These are phyloP conservation scores for Aspergillus sp. DNA, from an alignment of 2,329 filamentous ascomycete genomes.

Conservation along the genomic window DNA sequence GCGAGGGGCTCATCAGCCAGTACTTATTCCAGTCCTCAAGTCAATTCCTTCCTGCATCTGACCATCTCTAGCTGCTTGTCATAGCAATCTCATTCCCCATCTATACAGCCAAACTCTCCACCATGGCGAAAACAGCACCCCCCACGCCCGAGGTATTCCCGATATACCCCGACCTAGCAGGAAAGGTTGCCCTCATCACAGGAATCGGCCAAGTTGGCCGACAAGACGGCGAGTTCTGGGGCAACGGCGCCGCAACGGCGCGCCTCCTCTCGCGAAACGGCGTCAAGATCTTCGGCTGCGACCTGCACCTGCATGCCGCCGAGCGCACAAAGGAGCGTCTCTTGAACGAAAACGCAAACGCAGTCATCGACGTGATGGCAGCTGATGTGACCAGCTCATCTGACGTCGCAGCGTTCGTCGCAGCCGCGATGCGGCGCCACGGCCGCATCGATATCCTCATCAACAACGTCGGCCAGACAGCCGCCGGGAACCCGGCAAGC, in stretches of 20 bases:
- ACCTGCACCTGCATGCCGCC: not conserved
- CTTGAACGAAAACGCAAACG: not conserved
- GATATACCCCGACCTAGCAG: constrained; percentile 7
- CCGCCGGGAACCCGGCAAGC: not conserved
- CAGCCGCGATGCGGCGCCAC: constrained; percentile 33
- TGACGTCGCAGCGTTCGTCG: not conserved
- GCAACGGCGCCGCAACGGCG: not conserved
- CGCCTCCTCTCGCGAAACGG: not conserved
- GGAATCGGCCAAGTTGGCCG: constrained; percentile 30
- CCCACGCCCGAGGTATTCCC: too few relatives aligned
- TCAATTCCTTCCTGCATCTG: too few relatives aligned
- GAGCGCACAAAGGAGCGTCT: not conserved
- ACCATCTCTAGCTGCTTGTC: too few relatives aligned
- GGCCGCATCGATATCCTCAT: constrained; percentile 59
- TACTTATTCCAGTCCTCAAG: too few relatives aligned
- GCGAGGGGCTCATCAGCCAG: too few relatives aligned
- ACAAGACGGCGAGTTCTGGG: constrained; percentile 39
- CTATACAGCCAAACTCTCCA: too few relatives aligned
- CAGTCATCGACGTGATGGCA: not conserved
- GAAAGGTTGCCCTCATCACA: constrained; percentile 23
- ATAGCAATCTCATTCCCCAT: too few relatives aligned
- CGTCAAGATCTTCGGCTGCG: not conserved
- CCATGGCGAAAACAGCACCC: too few relatives aligned
- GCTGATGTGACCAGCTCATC: not conserved
- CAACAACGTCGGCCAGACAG: constrained; percentile 43